Conservation (phyloP, 2,329 filamentous ascomycete genomes). For the Elsinoe perseae region DNA sequence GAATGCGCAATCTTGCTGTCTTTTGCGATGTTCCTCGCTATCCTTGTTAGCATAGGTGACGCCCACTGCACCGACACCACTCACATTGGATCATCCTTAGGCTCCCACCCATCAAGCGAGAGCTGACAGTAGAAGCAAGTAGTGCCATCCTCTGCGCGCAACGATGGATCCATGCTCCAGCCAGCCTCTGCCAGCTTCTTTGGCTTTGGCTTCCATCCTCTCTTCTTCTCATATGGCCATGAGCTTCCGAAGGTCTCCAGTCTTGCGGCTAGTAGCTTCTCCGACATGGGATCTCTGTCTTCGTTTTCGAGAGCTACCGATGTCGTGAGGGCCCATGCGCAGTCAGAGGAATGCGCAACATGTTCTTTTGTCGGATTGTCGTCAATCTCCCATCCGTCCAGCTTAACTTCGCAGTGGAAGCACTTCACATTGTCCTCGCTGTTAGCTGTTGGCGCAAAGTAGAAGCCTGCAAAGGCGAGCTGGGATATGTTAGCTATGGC, state of each 20-base stretch:
- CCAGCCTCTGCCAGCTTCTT: slow-evolving; percentile 89
- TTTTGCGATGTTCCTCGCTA: slow-evolving; percentile 77
- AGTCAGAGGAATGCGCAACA: slow-evolving; percentile 69
- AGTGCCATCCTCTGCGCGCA: slow-evolving; percentile 78
- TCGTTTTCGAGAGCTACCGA: slow-evolving; percentile 48
- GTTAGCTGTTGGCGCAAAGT: slow-evolving; percentile 66
- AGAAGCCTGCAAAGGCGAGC: slow-evolving; percentile 88
- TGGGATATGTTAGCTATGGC: slow-evolving; percentile 31
- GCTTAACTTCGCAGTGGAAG: slow-evolving; percentile 73
- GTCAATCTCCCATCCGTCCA: slow-evolving; percentile 86
- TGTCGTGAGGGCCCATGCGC: slow-evolving; percentile 73
- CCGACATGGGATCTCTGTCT: slow-evolving; percentile 62
- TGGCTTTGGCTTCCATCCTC: slow-evolving; percentile 80
- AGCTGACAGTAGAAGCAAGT: slow-evolving; percentile 87
- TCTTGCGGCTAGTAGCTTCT: slow-evolving; percentile 66
- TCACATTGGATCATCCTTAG: slow-evolving; percentile 78
- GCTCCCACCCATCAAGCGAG: slow-evolving; percentile 90
- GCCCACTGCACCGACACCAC: slow-evolving; percentile 27
- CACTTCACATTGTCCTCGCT: slow-evolving; percentile 84
- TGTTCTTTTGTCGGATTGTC: slow-evolving; percentile 83
- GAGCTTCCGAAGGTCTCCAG: slow-evolving; percentile 71
- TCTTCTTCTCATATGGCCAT: slow-evolving; percentile 87
- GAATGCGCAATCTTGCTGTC: slow-evolving; percentile 73
- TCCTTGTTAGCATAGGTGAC: neutral
- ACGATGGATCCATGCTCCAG: slow-evolving; percentile 84